These are phyloP conservation scores for Penicillium sp. DNA, from an alignment of 2,329 filamentous ascomycete genomes.

Conservation along the genomic window DNA sequence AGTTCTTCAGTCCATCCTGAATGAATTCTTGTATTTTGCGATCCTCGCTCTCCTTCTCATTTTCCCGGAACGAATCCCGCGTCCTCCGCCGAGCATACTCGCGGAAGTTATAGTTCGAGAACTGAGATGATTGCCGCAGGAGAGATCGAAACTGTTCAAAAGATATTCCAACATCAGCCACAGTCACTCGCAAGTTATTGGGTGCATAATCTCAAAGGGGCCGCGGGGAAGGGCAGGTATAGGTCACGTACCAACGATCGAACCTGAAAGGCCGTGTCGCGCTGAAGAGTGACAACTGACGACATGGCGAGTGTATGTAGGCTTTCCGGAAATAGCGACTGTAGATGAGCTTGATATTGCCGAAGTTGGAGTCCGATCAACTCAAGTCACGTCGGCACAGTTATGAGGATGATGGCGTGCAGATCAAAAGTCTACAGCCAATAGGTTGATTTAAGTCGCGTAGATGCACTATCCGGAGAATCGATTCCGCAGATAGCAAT, in stretches of 20 bases:
- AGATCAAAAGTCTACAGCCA: neutral
- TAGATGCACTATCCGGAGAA: neutral
- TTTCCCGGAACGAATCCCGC: conserved; percentile 82
- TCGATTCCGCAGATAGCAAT: neutral
- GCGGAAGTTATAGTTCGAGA: conserved; percentile 94
- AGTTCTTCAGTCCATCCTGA: conserved; percentile 79
- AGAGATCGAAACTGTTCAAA: conserved; percentile 77
- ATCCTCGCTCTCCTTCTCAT: conserved; percentile 67
- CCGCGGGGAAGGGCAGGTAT: neutral
- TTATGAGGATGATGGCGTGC: neutral
- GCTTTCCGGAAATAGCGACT: neutral
- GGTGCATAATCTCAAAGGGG: neutral
- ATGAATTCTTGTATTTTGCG: conserved; percentile 80
- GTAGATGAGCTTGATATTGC: neutral
- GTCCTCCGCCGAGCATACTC: conserved; percentile 93
- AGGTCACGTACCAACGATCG: conserved; percentile 41
- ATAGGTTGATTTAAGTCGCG: neutral
- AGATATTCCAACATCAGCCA: neutral
- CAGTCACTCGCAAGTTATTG: neutral
- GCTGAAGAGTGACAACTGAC: conserved; percentile 37
- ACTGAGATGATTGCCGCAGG: conserved; percentile 78
- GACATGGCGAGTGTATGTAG: conserved; percentile 30
- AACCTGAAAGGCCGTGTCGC: conserved; percentile 44
- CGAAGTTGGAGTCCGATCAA: neutral
- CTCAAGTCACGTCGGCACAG: neutral